phyloP scores from a whole-genome alignment of 2,329 filamentous ascomycete species.

The Calonectria pauciramosa region DNA sequence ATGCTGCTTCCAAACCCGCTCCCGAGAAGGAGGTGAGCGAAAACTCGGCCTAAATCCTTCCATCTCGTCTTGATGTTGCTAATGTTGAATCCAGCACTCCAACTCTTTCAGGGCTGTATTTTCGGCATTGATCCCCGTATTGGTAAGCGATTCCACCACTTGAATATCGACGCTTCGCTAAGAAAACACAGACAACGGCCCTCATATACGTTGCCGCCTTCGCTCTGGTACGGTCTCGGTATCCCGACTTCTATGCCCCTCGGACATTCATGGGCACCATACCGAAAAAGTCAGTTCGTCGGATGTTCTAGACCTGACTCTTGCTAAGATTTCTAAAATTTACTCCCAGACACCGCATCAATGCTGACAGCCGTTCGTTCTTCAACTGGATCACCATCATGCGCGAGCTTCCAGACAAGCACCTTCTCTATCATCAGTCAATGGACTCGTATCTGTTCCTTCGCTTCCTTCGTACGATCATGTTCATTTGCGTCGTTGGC shows the following conservation, averaged over 20 bases:
- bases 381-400: background rate
- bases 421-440: background rate
- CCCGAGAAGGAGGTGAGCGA: background rate
- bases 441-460: background rate
- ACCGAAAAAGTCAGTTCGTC: background rate
- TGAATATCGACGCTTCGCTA: background rate
- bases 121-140: background rate
- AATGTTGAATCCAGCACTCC: background rate
- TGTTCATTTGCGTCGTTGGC: background rate
- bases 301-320: accelerated
- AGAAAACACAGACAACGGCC: background rate
- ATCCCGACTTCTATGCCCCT: background rate
- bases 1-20: background rate
- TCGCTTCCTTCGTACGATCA: background rate
- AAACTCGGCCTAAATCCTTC: background rate
- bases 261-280: background rate
- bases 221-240: background rate
- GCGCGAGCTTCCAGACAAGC: background rate
- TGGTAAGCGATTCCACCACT: background rate
- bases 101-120: background rate
- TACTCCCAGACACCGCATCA: background rate
- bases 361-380: background rate
- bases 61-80: background rate
- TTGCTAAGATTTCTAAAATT: background rate
- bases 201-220: background rate